Conservation (phyloP, 2,329 filamentous ascomycete species). For the Nannizzia gypsea region DNA sequence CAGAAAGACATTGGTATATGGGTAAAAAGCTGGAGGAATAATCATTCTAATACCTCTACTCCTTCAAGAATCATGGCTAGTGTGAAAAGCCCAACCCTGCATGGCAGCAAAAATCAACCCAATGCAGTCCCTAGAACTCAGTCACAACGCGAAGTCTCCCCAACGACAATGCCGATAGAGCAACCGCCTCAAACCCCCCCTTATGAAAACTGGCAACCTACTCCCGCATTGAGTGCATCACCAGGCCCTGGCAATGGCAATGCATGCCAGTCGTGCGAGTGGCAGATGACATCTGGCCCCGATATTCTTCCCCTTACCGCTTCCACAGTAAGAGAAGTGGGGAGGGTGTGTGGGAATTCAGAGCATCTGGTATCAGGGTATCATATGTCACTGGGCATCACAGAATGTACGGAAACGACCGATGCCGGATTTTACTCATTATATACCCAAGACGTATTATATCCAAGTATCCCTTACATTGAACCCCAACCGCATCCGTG, state of each 20-base stretch:
- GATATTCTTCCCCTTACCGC: not conserved
- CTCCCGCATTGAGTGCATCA: not conserved
- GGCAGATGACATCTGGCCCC: not conserved
- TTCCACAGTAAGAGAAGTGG: not conserved
- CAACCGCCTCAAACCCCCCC: not conserved
- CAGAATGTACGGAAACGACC: not conserved
- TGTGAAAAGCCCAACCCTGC: not conserved
- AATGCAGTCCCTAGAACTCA: not conserved
- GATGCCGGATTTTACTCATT: not conserved
- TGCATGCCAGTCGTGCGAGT: not conserved
- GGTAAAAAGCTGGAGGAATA: not conserved
- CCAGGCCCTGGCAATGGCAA: not conserved
- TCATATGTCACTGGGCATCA: not conserved
- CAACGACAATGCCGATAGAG: not conserved
- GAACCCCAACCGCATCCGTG: not conserved
- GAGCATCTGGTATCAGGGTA: not conserved
- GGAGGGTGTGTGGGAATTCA: not conserved
- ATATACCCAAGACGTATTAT: not conserved
- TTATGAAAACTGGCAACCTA: not conserved
- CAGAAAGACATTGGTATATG: not conserved
- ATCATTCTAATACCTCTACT: not conserved
- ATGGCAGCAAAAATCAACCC: not conserved
- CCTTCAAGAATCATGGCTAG: not conserved
- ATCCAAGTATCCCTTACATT: not conserved
- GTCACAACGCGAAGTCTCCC: not conserved